Percentiles rank a stretch among this genome's conserved stretches.
phyloP scores from a whole-genome alignment of 169 alveolate genomes.

The Plasmodium ovale region DNA sequence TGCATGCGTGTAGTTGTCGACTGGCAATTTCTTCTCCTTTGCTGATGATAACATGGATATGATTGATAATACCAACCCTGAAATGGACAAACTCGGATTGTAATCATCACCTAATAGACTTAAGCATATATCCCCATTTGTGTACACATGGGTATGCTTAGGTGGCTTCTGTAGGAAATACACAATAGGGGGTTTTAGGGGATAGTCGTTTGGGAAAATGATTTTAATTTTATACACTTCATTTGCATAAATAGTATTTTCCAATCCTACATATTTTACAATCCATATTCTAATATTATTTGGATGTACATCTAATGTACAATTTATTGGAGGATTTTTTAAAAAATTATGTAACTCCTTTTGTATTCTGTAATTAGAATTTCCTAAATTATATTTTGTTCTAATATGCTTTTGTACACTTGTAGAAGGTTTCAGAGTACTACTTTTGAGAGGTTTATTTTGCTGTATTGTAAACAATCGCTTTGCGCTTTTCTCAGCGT shows the following conservation, averaged over 20 bases:
- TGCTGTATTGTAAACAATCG: slow-evolving; percentile 24
- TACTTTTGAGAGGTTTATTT: slow-evolving; percentile 2
- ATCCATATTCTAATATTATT: slow-evolving; percentile 86
- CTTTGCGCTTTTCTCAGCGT: slow-evolving; percentile 10
- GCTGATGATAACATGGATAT: slow-evolving; percentile 89
- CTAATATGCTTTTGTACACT: slow-evolving; percentile 52
- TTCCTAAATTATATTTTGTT: slow-evolving; percentile 63
- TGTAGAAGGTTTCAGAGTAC: slow-evolving; percentile 25
- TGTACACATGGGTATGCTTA: slow-evolving; percentile 88
- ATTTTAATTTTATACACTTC: slow-evolving; percentile 86
- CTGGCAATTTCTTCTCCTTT: slow-evolving; percentile 86
- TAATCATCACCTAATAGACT: slow-evolving; percentile 88
- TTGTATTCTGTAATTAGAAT: slow-evolving; percentile 72
- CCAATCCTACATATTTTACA: slow-evolving; percentile 83
- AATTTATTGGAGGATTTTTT: slow-evolving; percentile 86
- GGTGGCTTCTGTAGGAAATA: slow-evolving; percentile 89
- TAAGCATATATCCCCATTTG: slow-evolving; percentile 90
- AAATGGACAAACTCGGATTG: slow-evolving; percentile 86
- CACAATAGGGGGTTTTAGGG: slow-evolving; percentile 88
- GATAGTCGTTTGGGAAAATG: slow-evolving; percentile 88
- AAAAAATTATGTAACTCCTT: slow-evolving; percentile 68
- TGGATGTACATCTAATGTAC: slow-evolving; percentile 86
- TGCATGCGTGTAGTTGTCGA: slow-evolving; percentile 83
- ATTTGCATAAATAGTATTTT: slow-evolving; percentile 85
- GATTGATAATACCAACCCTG: slow-evolving; percentile 85